Evolutionary conservation across 2,329 filamentous ascomycete species (phyloP).

Genomic region (Cladosporium sp.): DNA sequence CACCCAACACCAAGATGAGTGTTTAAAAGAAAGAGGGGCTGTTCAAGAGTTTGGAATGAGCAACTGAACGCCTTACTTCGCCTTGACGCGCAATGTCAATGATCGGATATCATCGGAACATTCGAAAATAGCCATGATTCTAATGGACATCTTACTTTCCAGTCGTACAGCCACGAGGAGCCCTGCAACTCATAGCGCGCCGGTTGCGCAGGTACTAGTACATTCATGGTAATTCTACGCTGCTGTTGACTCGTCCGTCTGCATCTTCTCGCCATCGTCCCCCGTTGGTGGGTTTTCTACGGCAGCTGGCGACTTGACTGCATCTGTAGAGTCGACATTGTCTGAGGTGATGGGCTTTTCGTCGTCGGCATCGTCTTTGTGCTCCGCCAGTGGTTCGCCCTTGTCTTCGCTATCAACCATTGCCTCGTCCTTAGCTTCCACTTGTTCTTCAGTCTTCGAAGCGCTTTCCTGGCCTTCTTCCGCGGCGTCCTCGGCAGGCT

Average conservation of each 20-base stretch:
- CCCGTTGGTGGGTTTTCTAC: neutral
- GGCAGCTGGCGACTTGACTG: neutral
- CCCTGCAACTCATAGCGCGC: neutral
- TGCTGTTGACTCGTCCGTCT: constrained; percentile 13
- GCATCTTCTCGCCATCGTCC: constrained; percentile 11
- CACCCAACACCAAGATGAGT: neutral
- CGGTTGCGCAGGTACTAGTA: neutral
- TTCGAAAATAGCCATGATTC: neutral
- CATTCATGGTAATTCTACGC: constrained; percentile 10
- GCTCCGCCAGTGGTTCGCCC: neutral
- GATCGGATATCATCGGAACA: neutral
- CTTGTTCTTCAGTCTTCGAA: neutral
- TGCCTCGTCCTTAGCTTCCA: neutral
- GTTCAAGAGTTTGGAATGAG: neutral
- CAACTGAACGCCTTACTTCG: neutral
- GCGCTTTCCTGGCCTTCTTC: neutral
- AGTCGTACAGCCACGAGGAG: neutral
- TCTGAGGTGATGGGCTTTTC: neutral
- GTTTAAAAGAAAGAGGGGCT: neutral
- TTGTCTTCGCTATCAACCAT: neutral
- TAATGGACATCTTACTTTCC: neutral
- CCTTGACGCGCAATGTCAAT: neutral
- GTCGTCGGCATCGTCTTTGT: neutral
- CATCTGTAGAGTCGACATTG: neutral
- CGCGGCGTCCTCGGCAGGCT: neutral